These are phyloP conservation scores for Didymella segeticola DNA, from an alignment of 2,329 filamentous ascomycete genomes.

Conservation along the genomic window DNA sequence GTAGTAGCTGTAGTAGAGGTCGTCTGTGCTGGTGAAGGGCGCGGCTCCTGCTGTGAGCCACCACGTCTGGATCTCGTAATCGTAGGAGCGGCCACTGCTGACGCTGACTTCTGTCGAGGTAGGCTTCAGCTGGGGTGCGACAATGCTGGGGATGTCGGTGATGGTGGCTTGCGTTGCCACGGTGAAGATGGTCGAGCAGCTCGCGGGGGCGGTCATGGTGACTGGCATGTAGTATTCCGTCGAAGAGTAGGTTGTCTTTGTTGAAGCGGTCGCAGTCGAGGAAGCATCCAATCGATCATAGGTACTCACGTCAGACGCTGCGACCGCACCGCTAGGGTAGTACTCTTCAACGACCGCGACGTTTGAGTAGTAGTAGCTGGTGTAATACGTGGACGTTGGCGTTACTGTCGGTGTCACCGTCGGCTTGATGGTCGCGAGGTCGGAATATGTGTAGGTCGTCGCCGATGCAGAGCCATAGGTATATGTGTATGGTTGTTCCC, in stretches of 20 bases:
- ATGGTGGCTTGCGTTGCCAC: constrained; percentile 29
- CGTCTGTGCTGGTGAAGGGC: constrained; percentile 28
- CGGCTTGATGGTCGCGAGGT: constrained; percentile 28
- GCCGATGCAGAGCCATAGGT: background rate
- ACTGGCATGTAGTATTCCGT: constrained; percentile 38
- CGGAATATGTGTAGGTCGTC: constrained; percentile 18
- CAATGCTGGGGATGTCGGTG: constrained; percentile 28
- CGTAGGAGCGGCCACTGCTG: constrained; percentile 12
- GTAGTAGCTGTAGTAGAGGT: constrained; percentile 36
- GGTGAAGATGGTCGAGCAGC: constrained; percentile 35
- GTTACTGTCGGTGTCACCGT: constrained; percentile 35
- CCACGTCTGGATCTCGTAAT: constrained; percentile 32
- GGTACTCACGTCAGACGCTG: constrained; percentile 30
- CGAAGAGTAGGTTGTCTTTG: constrained; percentile 10
- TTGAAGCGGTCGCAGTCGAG: constrained; percentile 13
- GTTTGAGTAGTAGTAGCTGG: constrained; percentile 21
- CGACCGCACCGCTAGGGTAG: constrained; percentile 32
- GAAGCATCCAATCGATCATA: constrained; percentile 17
- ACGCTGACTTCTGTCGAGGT: constrained; percentile 24
- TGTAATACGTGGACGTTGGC: constrained; percentile 27
- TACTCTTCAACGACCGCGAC: constrained; percentile 27
- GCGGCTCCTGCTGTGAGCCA: constrained; percentile 35
- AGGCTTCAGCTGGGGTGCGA: constrained; percentile 34
- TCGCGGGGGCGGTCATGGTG: constrained; percentile 39
- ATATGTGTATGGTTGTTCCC: constrained; percentile 24